phyloP scores from a whole-genome alignment of 257 asterid species.

The Ballota nigra region DNA sequence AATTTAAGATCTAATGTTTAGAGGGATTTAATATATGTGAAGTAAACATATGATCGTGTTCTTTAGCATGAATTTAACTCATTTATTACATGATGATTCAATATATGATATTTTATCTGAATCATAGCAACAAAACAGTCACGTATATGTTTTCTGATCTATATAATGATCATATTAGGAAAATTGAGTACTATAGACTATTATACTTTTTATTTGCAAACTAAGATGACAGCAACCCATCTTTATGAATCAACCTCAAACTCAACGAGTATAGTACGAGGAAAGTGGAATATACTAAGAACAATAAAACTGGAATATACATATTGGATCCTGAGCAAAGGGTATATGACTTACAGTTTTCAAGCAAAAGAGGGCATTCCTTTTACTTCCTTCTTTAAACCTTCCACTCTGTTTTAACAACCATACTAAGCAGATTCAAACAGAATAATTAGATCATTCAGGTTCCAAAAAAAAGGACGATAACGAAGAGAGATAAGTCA shows the following conservation, averaged over 20 bases:
- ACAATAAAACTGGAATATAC: not conserved
- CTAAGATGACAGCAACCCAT: not conserved
- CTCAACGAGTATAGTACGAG: conserved; percentile 1
- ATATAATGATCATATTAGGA: conserved; percentile 11
- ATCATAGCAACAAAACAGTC: not conserved
- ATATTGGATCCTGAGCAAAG: not conserved
- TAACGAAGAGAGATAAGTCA: not conserved
- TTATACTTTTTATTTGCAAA: no score
- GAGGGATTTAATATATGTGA: not conserved
- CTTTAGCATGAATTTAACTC: not conserved
- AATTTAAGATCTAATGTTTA: not conserved
- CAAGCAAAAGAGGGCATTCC: not conserved
- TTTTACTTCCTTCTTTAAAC: not conserved
- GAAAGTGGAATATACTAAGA: not conserved
- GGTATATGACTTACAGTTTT: not conserved
- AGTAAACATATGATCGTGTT: conserved; percentile 5
- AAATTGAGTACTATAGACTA: no score
- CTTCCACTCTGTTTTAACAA: conserved; percentile 1
- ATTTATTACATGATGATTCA: not conserved
- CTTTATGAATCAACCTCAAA: not conserved
- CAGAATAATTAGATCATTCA: not conserved
- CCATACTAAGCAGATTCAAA: not conserved
- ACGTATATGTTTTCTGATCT: not conserved
- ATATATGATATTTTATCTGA: not conserved
- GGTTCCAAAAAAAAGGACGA: not conserved